A percentile compares a stretch with the other conserved stretches of the same genome.
Conservation (phyloP, 148 eudicot species). For the Linanthus parryae region DNA sequence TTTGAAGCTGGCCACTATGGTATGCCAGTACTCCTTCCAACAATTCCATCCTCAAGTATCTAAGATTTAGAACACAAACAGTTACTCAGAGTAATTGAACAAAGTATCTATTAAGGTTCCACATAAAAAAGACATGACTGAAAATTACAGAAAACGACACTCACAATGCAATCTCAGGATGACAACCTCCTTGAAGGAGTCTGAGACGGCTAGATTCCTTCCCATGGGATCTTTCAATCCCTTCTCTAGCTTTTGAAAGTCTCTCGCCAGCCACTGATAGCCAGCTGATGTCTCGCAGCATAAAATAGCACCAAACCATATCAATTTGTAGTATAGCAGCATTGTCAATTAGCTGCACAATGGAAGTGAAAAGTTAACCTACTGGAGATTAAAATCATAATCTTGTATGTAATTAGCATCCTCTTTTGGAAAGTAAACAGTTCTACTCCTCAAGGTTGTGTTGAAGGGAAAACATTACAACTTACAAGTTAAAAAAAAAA, state of each 20-base stretch:
- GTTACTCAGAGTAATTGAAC: not conserved
- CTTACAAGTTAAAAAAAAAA: too few species aligned
- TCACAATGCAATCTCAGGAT: constrained; percentile 82
- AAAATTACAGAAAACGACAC: constrained; percentile 10
- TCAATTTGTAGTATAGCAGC: constrained; percentile 88
- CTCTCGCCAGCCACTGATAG: constrained; percentile 83
- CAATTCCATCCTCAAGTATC: constrained; percentile 84
- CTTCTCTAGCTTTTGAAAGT: constrained; percentile 76
- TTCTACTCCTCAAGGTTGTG: not conserved
- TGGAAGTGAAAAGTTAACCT: too few species aligned
- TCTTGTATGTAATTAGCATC: too few species aligned
- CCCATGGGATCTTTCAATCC: constrained; percentile 78
- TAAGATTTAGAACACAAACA: constrained; percentile 20
- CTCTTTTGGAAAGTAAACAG: not conserved
- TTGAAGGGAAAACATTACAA: not conserved
- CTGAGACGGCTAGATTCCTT: constrained; percentile 76
- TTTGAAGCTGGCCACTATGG: constrained; percentile 62
- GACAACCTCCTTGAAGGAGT: constrained; percentile 63
- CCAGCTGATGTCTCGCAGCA: constrained; percentile 85
- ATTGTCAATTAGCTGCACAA: constrained; percentile 81
- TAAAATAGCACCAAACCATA: constrained; percentile 97
- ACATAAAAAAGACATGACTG: not conserved
- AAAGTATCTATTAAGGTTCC: not conserved
- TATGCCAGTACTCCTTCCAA: constrained; percentile 90
- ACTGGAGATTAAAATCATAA: too few species aligned